Evolutionary conservation across 345 rosid genomes (phyloP).

Genomic region (Citrus mangshanensis): DNA sequence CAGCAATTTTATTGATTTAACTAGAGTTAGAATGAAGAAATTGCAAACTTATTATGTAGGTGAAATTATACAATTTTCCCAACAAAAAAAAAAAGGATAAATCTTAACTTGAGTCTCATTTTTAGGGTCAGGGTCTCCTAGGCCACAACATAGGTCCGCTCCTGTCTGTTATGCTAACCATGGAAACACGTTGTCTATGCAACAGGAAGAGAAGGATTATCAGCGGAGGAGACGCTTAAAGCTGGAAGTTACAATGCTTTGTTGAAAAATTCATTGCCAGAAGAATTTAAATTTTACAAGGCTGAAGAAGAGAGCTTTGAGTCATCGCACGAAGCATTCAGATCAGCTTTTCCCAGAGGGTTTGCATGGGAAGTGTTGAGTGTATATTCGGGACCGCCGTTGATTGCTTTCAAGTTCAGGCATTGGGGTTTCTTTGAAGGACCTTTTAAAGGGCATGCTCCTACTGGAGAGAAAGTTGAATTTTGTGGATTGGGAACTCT

Average conservation of each 20-base stretch:
- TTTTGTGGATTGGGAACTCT: slow-evolving; percentile 64
- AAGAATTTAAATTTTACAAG: slow-evolving; percentile 56
- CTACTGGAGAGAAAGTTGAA: slow-evolving; percentile 61
- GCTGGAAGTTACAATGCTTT: slow-evolving; percentile 73
- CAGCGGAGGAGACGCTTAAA: slow-evolving; percentile 62
- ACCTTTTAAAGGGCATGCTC: slow-evolving; percentile 64
- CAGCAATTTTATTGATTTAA: not conserved
- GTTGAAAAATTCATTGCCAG: slow-evolving; percentile 53
- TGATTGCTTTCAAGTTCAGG: slow-evolving; percentile 73
- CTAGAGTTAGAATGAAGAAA: no score
- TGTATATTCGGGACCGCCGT: slow-evolving; percentile 78
- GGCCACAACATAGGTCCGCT: no score
- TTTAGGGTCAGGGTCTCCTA: no score
- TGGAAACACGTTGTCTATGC: not conserved
- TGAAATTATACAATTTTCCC: no score
- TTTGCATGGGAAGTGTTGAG: slow-evolving; percentile 73
- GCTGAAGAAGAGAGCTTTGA: slow-evolving; percentile 72
- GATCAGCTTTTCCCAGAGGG: slow-evolving; percentile 71
- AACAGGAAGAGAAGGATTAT: slow-evolving; percentile 66
- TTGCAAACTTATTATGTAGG: no score
- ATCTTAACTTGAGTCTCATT: no score
- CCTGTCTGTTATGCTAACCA: no score
- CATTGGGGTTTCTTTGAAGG: slow-evolving; percentile 92
- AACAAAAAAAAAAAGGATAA: no score
- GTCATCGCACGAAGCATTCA: slow-evolving; percentile 67